Percentiles rank a stretch among this genome's conserved stretches.
Conservation (phyloP, 139 green algal species). For the Picochlorum sp. region DNA sequence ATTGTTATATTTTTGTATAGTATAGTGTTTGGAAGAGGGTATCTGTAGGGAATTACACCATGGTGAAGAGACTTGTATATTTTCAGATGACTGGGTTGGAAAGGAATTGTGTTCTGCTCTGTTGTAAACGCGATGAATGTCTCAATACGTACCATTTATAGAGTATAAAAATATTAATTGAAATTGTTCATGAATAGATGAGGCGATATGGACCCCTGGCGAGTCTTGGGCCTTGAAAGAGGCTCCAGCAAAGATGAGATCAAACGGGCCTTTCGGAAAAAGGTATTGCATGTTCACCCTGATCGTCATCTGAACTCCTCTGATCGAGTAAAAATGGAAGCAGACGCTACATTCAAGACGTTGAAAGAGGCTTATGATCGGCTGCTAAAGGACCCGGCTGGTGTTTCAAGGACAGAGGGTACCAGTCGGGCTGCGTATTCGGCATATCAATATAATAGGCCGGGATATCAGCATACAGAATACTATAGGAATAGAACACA, state of each 20-base stretch:
- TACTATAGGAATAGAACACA: neutral
- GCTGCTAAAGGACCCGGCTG: conserved; percentile 3
- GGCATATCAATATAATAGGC: neutral
- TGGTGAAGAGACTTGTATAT: no score
- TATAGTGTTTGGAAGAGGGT: no score
- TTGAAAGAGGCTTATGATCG: conserved; percentile 8
- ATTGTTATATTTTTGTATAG: no score
- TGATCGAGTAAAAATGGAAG: neutral
- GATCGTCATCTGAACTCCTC: conserved; percentile 21
- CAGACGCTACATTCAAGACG: conserved; percentile 11
- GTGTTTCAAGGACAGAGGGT: neutral
- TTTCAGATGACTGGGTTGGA: no score
- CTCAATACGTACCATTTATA: no score
- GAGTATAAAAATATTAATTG: no score
- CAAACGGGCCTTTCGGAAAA: conserved; percentile 35
- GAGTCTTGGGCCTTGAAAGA: conserved; percentile 28
- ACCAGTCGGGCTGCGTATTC: neutral
- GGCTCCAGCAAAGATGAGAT: conserved; percentile 30
- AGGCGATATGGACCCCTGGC: conserved; percentile 46
- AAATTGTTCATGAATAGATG: no score
- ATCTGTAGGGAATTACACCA: no score
- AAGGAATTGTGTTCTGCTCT: no score
- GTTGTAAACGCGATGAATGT: no score
- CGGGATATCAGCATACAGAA: neutral
- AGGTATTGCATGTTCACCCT: conserved; percentile 42